Evolutionary conservation across 1,139 yeast species (phyloP).

Genomic region (Spathaspora sp.): DNA sequence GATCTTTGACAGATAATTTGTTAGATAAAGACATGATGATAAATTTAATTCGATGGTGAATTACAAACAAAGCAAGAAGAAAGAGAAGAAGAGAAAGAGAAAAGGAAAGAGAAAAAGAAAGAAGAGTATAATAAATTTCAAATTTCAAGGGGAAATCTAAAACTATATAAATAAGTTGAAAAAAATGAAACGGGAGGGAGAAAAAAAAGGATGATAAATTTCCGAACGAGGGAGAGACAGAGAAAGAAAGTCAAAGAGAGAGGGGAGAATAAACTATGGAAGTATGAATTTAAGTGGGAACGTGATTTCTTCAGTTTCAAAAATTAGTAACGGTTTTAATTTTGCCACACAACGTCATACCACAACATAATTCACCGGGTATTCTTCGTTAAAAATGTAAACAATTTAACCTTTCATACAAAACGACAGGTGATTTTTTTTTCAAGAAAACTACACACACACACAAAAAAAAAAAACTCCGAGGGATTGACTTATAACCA

Average conservation of each 20-base stretch:
- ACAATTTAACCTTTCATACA: not conserved
- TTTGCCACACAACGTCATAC: not conserved
- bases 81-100: not conserved
- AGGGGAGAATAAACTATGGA: too few species aligned
- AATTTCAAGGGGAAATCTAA: constrained; percentile 1
- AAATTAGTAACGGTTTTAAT: not conserved
- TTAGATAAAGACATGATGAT: constrained; percentile 78
- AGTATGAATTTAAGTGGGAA: too few species aligned
- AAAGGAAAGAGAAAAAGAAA: not conserved
- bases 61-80: not conserved
- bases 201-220: constrained; percentile 2
- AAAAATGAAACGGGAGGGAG: not conserved
- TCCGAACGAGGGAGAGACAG: not conserved
- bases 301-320: too few species aligned
- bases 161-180: not conserved
- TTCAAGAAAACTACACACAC: not conserved
- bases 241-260: too few species aligned
- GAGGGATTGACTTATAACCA: not conserved
- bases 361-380: not conserved
- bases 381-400: not conserved
- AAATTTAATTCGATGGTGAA: not conserved
- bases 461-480: not conserved
- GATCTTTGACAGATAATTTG: constrained; percentile 88
- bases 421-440: not conserved
- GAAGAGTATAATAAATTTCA: not conserved